Evolutionary conservation across 2,329 filamentous ascomycete genomes (phyloP), one percentile per base, ranked within the genome.

Genomic region (Ceratocystis ficicola): DNA sequence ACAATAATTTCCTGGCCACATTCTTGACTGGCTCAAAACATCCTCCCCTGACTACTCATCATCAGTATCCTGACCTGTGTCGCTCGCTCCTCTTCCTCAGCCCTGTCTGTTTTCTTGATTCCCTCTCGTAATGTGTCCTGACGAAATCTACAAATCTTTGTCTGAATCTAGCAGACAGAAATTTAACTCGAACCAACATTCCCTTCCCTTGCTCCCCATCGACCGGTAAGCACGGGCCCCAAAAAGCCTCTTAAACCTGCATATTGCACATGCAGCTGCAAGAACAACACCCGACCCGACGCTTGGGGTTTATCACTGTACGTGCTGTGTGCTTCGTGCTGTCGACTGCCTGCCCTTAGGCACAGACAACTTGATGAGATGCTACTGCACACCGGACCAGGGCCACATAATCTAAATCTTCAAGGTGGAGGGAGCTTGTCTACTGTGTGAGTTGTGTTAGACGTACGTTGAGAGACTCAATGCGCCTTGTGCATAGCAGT

Each of bases 191-290:
- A 8, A 6, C 46, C n/a, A 48, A 48, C 46, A 22, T 32, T 30
- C 12, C 5, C 52, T n/a, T 12, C 28, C 17, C 22, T 36, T n/a
- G 17, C 28, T 20, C 25, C 7, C 55, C 20, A 36, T 59, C 28
- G 55, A 36, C 55, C 4, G 55, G 55, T n/a, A 8, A 59, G 55
- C 55, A 59, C 55, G 55, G 28, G 12, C 55, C 55, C 55, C 17
- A 59, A 59, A 59, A 20, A 20, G 30, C 55, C 55, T 59, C 55
- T 59, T 59, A 59, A 59, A 36, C 55, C 55, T 36, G 55, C 55
- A 59, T 28, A 32, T 59, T 41, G 55, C 55, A 59, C 15, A 8
- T 59, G 55, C 30, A 59, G 25, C 55, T 59, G 55, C 55, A 59
- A 59, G 55, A 32, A 36, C 28, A 59, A 36, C 55, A 59, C 17